Evolutionary conservation across 495 filamentous ascomycete genomes (phyloP), one percentile per base, ranked within the genome.

Genomic region (Hamigera avellanea): DNA sequence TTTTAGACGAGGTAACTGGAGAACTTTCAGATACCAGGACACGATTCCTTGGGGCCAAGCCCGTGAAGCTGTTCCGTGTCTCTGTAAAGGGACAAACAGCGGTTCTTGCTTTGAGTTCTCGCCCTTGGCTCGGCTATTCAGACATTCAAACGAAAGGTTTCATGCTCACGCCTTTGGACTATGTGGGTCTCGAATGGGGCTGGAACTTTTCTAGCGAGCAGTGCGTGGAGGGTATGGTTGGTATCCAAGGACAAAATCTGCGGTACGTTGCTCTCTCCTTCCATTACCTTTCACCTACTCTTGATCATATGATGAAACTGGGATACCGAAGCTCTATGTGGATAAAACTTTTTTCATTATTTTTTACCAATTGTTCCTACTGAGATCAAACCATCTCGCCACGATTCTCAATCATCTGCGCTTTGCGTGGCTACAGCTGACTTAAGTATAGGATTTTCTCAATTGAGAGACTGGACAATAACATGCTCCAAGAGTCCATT

Each of bases 131-230:
- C 13, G 86, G 86, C 19, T 99, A 96, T 52, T 78, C 83, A 0
- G 81, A 95, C 43, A 73, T 81, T 1, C 72, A 83, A 35, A 88
- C 81, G 6, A 84, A 81, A 48, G 73, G 71, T 25, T 94, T 95
- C 45, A 86, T 86, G 71, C 78, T 95, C 43, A 95, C 88, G 0
- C 91, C 93, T 1, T 58, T 99, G 26, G 81, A 82, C 48, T 95
- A 94, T 46, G 72, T 73, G 18, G 79, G 76, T n/a, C 69, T 99
- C 6, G 86, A 93, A 50, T 94, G 84, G 68, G 89, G 83, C 14
- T 93, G 87, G 80, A 94, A 83, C 46, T 95, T 99, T 47, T 91
- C 81, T 48, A 94, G 86, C 48, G 86, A 94, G 59, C 81, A 91
- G 49, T 93, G 86, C 44, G 69, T 78, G 10, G 87, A 94, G 59